phyloP scores from a whole-genome alignment of 768 basidiomycete genomes.

The Lentinus tigrinus region DNA sequence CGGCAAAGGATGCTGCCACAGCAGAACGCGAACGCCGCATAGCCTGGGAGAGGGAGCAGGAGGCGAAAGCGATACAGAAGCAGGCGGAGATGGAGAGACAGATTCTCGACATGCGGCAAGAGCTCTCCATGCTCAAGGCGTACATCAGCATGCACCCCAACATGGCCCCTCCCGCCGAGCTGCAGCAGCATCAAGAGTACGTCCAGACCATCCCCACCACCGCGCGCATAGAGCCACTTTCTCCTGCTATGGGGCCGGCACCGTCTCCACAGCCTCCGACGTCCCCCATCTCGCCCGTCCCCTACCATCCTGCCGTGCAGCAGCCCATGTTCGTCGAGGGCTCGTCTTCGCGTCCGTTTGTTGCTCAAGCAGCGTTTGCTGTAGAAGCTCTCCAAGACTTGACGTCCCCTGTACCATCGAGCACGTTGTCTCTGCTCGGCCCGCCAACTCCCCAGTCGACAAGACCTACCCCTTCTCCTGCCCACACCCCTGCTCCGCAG shows the following conservation, averaged over 20 bases:
- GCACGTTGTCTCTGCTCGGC: not conserved
- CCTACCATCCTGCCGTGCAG: slow-evolving; percentile 23
- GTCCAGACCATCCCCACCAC: slow-evolving; percentile 4
- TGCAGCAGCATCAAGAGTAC: not conserved
- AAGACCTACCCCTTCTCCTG: slow-evolving; percentile 16
- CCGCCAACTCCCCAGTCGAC: slow-evolving; percentile 10
- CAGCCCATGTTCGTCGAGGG: slow-evolving; percentile 34
- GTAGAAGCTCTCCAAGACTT: too few species aligned
- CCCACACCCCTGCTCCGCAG: slow-evolving; percentile 34
- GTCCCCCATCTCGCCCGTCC: slow-evolving; percentile 3
- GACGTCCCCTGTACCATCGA: not conserved
- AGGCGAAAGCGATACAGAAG: slow-evolving; percentile 51
- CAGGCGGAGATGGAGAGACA: slow-evolving; percentile 61
- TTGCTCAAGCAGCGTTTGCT: not conserved
- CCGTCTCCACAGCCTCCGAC: slow-evolving; percentile 2
- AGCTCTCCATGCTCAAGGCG: slow-evolving; percentile 46
- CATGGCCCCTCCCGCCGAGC: not conserved
- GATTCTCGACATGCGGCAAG: slow-evolving; percentile 53
- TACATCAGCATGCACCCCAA: slow-evolving; percentile 30
- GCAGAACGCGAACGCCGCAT: slow-evolving; percentile 56
- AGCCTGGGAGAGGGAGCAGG: slow-evolving; percentile 72
- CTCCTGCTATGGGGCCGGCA: not conserved
- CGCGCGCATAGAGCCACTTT: slow-evolving; percentile 10
- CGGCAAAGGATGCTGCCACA: slow-evolving; percentile 59
- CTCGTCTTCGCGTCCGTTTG: slow-evolving; percentile 27